Base-by-base conservation (phyloP, 495 filamentous ascomycete genomes). In the Aspergillus panamensis region DNA sequence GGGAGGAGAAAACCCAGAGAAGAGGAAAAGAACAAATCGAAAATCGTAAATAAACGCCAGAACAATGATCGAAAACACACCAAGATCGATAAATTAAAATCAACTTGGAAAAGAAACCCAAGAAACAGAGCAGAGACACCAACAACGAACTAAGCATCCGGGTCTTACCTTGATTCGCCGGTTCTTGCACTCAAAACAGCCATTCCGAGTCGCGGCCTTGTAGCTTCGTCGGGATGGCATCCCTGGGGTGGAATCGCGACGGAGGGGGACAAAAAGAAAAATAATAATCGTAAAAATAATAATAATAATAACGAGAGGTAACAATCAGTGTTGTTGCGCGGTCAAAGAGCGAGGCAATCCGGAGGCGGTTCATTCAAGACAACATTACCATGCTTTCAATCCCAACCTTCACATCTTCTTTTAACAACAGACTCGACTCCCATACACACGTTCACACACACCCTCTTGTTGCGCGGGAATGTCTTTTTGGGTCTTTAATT, bases 121-220 rank as follows among this genome's bases (percentile, higher is more conserved):
- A 31, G 21, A 33, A 30, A 49, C 4, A 49, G 4, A 31, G 21
- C 14, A 43, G 45, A 16, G 32, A 51, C 21, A 47, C 42, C 53
- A 48, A 21, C 53, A 48, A 42, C 25, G 12, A 54, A 30, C 48
- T 58, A 52, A 60, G 19, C 30, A 32, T 52, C n/a, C 25, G 13
- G 6, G 20, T 53, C 65, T 30, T 58, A 76, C 77, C 70, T 76
- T 77, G 67, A 80, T 72, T 60, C 75, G 77, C 12, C 78, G 68
- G 52, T 70, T 65, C 62, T 77, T 80, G 63, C 79, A 82, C 51
- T 80, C 75, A 21, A 70, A 55, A 62, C 77, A 80, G 14, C 75
- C 77, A 47, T 67, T 71, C 39, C 74, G 68, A 32, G 77, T 76
- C 31, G 77, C 54, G 48, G 56, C 74, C 39, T 66, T 73, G 57